A percentile compares a stretch with the other conserved stretches of the same genome.
Evolutionary conservation across 176 grass and related monocot species (phyloP).

Genomic region (Triticum turgidum): DNA sequence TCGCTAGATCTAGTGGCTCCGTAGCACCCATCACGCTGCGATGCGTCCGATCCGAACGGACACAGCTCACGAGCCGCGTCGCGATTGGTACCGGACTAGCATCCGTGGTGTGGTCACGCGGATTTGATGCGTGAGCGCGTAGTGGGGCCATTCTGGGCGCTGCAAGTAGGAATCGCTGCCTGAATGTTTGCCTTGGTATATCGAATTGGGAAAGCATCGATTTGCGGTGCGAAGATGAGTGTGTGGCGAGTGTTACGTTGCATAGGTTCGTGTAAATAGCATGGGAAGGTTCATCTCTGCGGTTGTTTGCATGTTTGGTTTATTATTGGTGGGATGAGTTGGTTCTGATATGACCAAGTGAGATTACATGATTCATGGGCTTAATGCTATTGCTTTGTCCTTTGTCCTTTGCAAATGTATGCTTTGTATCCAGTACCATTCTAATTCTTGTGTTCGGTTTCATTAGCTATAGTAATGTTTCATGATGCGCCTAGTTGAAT

Average conservation of each 20-base stretch:
- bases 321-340: background rate
- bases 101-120: background rate
- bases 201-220: background rate
- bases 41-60: conserved; percentile 29
- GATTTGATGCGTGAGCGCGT: background rate
- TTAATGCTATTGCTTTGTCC: background rate
- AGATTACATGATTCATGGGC: background rate
- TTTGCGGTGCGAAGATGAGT: conserved; percentile 4
- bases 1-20: conserved; percentile 39
- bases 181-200: background rate
- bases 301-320: background rate
- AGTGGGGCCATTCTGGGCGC: background rate
- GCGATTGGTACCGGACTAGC: background rate
- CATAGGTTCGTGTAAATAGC: background rate
- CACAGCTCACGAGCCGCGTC: background rate
- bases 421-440: background rate
- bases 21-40: background rate
- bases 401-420: background rate
- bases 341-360: background rate
- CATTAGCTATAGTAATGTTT: background rate
- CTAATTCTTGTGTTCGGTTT: background rate
- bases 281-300: background rate
- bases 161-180: background rate
- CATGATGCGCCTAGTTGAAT: background rate
- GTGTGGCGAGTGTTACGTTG: background rate